A percentile compares a stretch with the other conserved stretches of the same genome.
Conservation (phyloP, 2,329 filamentous ascomycete species). For the Penicillium polonicum region DNA sequence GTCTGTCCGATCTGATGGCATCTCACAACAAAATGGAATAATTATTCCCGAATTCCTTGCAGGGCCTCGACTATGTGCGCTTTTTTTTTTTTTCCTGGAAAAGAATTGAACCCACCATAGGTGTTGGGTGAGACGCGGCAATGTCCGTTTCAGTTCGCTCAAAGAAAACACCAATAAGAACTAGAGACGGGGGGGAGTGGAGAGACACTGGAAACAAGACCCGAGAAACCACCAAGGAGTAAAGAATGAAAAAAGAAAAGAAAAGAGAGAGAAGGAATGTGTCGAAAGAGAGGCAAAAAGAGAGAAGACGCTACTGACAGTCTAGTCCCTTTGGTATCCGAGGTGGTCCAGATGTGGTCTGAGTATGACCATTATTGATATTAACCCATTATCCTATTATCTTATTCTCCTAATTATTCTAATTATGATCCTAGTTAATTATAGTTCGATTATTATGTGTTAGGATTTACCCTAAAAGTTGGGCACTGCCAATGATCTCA, state of each 20-base stretch:
- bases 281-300: background rate
- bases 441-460: background rate
- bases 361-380: background rate
- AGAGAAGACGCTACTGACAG: conserved; percentile 2
- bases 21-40: conserved; percentile 6
- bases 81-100: background rate
- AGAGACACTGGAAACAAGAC: background rate
- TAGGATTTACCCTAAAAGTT: background rate
- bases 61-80: background rate
- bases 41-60: conserved; percentile 14
- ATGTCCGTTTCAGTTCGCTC: conserved; percentile 7
- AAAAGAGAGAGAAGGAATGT: background rate
- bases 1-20: conserved; percentile 13
- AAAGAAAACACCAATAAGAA: conserved; percentile 6
- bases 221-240: background rate
- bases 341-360: background rate
- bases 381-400: background rate
- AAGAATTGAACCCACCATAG: conserved; percentile 2
- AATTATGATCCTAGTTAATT: no score
- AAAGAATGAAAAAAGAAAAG: background rate
- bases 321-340: conserved; percentile 4
- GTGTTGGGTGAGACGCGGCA: conserved; percentile 6
- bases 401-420: background rate
- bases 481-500: conserved; percentile 2
- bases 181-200: conserved; percentile 17